Conservation (phyloP, 176 grass and related monocot species). For the Chrysopogon serrulatus region DNA sequence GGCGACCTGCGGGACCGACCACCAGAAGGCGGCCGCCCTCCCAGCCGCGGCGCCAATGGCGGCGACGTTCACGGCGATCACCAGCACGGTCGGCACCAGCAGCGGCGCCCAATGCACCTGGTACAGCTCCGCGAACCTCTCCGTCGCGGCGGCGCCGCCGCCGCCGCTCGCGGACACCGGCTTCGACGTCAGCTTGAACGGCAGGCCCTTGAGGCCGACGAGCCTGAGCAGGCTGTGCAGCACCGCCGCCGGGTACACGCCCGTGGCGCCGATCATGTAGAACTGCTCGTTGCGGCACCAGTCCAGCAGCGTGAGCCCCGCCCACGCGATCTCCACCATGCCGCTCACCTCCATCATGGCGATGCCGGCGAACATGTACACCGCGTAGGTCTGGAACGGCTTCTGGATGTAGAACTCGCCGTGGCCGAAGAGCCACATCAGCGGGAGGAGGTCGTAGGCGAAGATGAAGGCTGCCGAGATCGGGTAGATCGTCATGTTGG, state of each 20-base stretch:
- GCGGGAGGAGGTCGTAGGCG: too few relatives aligned
- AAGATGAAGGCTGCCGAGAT: too few relatives aligned
- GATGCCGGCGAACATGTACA: too few relatives aligned
- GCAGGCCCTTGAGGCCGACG: neutral
- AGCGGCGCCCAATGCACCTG: constrained; percentile 14
- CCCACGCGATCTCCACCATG: constrained; percentile 7
- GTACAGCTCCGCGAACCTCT: constrained; percentile 44
- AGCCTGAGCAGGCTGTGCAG: constrained; percentile 27
- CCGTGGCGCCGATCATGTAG: constrained; percentile 17
- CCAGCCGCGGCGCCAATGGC: constrained; percentile 20
- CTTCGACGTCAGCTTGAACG: constrained; percentile 40
- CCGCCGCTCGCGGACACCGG: neutral
- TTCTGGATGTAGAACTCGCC: too few relatives aligned
- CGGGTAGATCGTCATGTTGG: too few relatives aligned
- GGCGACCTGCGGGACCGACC: constrained; percentile 30
- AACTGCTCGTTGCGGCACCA: constrained; percentile 31
- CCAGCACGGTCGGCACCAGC: constrained; percentile 33
- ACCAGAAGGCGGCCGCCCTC: constrained; percentile 16
- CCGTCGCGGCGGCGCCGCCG: neutral
- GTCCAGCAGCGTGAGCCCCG: constrained; percentile 1
- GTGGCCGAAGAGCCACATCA: too few relatives aligned
- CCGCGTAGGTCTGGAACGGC: too few relatives aligned
- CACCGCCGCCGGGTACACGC: constrained; percentile 14
- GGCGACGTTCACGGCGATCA: constrained; percentile 25
- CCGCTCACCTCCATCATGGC: too few relatives aligned